Evolutionary conservation across 805 yeast genomes (phyloP).

Genomic region (Brettanomyces bruxellensis): DNA sequence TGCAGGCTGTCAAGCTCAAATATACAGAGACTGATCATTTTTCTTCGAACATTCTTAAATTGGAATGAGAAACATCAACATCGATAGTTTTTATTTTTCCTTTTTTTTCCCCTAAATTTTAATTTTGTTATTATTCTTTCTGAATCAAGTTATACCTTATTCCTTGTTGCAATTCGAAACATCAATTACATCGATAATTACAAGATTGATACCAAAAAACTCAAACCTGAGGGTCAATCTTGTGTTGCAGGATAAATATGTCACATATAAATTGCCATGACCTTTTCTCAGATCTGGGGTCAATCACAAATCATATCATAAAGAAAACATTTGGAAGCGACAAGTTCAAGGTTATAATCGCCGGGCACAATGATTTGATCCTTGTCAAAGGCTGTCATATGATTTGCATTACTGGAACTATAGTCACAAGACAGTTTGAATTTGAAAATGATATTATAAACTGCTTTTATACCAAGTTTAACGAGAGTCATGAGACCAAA

Average conservation of each 20-base stretch:
- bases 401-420: conserved; percentile 40
- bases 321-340: background rate
- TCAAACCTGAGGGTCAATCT: too few species aligned
- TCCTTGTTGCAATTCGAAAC: too few species aligned
- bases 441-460: conserved; percentile 43
- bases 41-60: background rate
- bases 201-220: too few species aligned
- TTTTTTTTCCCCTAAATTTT: background rate
- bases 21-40: too few species aligned
- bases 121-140: too few species aligned
- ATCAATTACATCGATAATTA: too few species aligned
- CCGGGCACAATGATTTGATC: conserved; percentile 16
- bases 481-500: conserved; percentile 7
- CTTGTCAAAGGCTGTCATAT: conserved; percentile 27
- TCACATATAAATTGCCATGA: background rate
- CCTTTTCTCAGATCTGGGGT: background rate
- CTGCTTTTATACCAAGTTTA: conserved; percentile 56
- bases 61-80: background rate
- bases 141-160: too few species aligned
- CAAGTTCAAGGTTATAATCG: background rate
- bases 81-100: background rate
- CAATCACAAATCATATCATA: conserved; percentile 1
- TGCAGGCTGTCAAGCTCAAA: too few species aligned
- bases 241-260: too few species aligned
- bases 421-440: conserved; percentile 37